Evolutionary conservation across 2,329 filamentous ascomycete genomes (phyloP), one percentile per base, ranked within the genome.

Genomic region (Claviceps sp.): DNA sequence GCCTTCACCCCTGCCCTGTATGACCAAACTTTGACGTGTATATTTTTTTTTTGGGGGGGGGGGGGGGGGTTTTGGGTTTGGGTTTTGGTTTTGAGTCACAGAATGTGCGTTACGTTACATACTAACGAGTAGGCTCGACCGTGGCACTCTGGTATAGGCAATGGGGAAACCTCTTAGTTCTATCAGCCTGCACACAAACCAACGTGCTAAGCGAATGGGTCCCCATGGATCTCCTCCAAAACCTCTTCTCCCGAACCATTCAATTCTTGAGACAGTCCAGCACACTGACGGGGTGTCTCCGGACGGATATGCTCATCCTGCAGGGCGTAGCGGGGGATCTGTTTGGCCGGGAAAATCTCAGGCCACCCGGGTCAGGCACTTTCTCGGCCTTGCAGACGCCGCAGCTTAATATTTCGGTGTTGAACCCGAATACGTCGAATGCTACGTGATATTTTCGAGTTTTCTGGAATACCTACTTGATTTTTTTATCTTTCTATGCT

Each of bases 161-260:
- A 88, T 98, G 94, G 73, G 91, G 93, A 53, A 97, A 97, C 64
- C 80, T 96, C 61, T 74, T 97, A 47, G 88, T 94, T n/a, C 78
- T 98, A 2, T 82, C 87, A 26, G 89, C 91, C 1, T 86, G 85
- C 3, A 90, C 82, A 66, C 78, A 76, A 55, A 86, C 91, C 46
- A 76, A 73, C 4, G 68, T 75, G 26, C 75, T 94, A 1, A 68
- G 69, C 5, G 64, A 70, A 5, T 77, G 80, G 34, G 75, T 95
- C 20, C 66, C 79, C 3, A 67, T 70, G 47, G 65, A 74, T 0
- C 67, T 71, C 2, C 69, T 95, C 7, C 70, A 76, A 45, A 62
- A 66, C 1, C 75, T 95, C 0, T 80, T 94, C 52, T 63, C 72
- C 42, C 82, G 80, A 55, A 97, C 91, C 0, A 88, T 95, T 56